Evolutionary conservation across 1,284 basidiomycete species (phyloP), one percentile per base, ranked within the genome.

Genomic region (Xerocomus minutiporus): DNA sequence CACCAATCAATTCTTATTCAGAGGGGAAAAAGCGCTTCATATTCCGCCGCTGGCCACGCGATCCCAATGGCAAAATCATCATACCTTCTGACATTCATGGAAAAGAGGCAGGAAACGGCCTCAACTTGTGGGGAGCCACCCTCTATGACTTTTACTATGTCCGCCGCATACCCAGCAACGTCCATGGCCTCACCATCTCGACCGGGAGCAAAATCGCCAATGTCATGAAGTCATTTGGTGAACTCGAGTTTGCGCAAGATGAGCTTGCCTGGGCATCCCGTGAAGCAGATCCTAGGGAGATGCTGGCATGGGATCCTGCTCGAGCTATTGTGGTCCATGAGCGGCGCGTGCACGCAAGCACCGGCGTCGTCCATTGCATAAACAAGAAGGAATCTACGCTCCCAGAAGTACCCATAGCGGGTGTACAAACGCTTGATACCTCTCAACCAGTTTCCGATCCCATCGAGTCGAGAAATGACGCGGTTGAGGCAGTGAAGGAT

Each of bases 101-200:
- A 1, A 75, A 73, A 52, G 59, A 56, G 51, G 61, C 70, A 0
- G 54, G 60, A 2, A 75, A 75, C 45, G 66, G 64, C 0, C 52
- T 68, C 9, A 55, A 63, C 20, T 55, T 73, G 11, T 78, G 75
- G 77, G 76, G 75, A 20, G 71, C 71, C 0, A 74, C 74, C 1
- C 61, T 77, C 4, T 71, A 70, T 45, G 75, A 78, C 52, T 77
- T 79, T 52, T 78, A 71, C 55, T 53, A 40, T 8, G 64, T 71
- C 15, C 46, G 50, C 3, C 66, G 69, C 8, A 50, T 71, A 1
- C 70, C 72, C 0, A 38, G 55, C 26, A 38, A 1, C 8, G 0
- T 8, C 56, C 5, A 35, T 12, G 4, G 8, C 23, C 11, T 56
- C 5, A 67, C 69, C 3, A 66, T 67, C 26, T 66, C 69, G 11